Percentiles rank a stretch among this genome's conserved stretches.
phyloP scores from a whole-genome alignment of 768 basidiomycete genomes.

The Baorangia bicolor region DNA sequence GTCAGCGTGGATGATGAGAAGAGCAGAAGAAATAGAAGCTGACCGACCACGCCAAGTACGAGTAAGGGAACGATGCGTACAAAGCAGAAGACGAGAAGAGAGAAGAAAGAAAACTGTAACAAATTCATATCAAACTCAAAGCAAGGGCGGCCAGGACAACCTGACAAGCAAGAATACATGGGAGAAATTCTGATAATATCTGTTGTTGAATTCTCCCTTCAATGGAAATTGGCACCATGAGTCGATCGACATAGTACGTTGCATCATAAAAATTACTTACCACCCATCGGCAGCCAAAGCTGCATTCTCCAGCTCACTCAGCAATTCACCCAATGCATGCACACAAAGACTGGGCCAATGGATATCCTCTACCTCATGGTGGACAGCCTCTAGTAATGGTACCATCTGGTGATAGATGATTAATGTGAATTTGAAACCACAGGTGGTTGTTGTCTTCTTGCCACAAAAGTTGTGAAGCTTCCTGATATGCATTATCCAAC shows the following conservation, averaged over 20 bases:
- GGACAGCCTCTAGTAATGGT: slow-evolving; percentile 9
- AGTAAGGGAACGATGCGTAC: too few relatives aligned
- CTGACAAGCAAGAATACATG: background rate
- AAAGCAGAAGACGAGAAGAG: too few relatives aligned
- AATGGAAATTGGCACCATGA: too few relatives aligned
- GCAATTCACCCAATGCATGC: background rate
- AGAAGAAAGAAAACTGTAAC: too few relatives aligned
- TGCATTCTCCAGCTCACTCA: background rate
- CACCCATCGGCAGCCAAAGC: background rate
- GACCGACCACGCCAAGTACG: too few relatives aligned
- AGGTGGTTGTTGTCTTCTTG: slow-evolving; percentile 13
- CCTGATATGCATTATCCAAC: background rate
- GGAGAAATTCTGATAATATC: too few relatives aligned
- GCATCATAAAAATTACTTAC: too few relatives aligned
- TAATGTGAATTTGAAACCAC: slow-evolving; percentile 14
- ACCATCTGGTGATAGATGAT: slow-evolving; percentile 6
- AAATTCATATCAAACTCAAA: background rate
- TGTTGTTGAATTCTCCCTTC: too few relatives aligned
- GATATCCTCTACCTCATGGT: background rate
- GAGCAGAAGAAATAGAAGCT: too few relatives aligned
- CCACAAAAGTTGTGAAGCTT: slow-evolving; percentile 1
- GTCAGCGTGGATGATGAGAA: too few relatives aligned
- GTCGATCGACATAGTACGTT: too few relatives aligned
- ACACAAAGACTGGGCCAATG: background rate
- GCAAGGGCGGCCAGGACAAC: background rate